A percentile compares a stretch with the other conserved stretches of the same genome.
These are phyloP conservation scores for Fusarium mundagurra DNA, from an alignment of 2,329 filamentous ascomycete species.

Conservation along the genomic window DNA sequence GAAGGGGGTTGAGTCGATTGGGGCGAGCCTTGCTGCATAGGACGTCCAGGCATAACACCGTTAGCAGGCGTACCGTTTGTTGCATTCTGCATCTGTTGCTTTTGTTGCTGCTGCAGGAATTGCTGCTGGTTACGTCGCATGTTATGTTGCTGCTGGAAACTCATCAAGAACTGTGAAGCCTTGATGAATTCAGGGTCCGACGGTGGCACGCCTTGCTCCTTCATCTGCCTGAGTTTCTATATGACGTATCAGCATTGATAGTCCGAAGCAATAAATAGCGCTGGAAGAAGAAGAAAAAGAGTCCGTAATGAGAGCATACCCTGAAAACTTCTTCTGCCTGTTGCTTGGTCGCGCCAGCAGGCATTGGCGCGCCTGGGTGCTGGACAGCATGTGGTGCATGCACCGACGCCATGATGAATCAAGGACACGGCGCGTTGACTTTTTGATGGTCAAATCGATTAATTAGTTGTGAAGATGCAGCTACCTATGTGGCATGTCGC, in stretches of 20 bases:
- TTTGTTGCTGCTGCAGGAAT: constrained; percentile 52
- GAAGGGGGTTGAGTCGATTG: constrained; percentile 46
- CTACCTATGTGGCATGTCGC: constrained; percentile 53
- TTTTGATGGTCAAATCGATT: constrained; percentile 40
- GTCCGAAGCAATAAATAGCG: background rate
- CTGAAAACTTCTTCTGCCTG: constrained; percentile 79
- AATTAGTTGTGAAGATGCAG: constrained; percentile 34
- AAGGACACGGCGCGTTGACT: constrained; percentile 26
- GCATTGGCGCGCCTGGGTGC: constrained; percentile 70
- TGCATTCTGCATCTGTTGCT: constrained; percentile 63
- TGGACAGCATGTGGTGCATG: constrained; percentile 77
- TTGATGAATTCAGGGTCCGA: constrained; percentile 91
- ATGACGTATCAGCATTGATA: constrained; percentile 28
- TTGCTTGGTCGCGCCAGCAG: constrained; percentile 76
- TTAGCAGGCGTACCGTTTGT: constrained; percentile 63
- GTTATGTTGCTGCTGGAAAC: constrained; percentile 73
- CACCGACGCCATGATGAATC: constrained; percentile 78
- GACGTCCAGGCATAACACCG: constrained; percentile 53
- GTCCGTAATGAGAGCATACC: constrained; percentile 56
- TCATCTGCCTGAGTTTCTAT: constrained; percentile 91
- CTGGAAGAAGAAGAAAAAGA: background rate
- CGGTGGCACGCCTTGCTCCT: constrained; percentile 80
- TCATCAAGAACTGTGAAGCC: constrained; percentile 77
- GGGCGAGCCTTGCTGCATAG: constrained; percentile 52
- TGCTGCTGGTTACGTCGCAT: constrained; percentile 61